These are phyloP conservation scores for Massariosphaeria phaeospora DNA, from an alignment of 495 filamentous ascomycete genomes.

Conservation along the genomic window DNA sequence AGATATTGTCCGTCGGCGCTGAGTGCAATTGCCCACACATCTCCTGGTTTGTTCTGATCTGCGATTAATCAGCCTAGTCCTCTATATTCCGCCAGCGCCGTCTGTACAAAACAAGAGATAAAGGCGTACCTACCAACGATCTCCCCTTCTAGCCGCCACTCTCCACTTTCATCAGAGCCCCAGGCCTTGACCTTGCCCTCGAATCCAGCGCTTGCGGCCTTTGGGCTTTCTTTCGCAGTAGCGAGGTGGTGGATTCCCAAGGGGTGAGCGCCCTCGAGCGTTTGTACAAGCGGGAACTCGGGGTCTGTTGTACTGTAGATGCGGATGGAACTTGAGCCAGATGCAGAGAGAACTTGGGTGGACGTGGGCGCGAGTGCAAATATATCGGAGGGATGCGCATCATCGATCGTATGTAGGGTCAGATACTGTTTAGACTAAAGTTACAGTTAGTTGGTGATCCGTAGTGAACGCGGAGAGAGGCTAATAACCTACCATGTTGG, in stretches of 20 bases:
- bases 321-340: conserved; percentile 72
- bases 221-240: conserved; percentile 60
- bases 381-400: conserved; percentile 84
- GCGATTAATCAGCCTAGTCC: not conserved
- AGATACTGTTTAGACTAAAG: conserved; percentile 98
- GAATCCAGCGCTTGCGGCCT: conserved; percentile 79
- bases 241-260: conserved; percentile 85
- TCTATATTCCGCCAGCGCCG: not conserved
- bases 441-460: not conserved
- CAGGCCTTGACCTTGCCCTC: conserved; percentile 81
- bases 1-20: conserved; percentile 76
- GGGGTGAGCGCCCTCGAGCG: conserved; percentile 68
- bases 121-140: conserved; percentile 43
- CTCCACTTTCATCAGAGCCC: conserved; percentile 48
- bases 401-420: conserved; percentile 79
- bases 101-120: not conserved
- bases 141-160: conserved; percentile 50
- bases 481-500: conserved; percentile 16
- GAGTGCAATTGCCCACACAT: conserved; percentile 81
- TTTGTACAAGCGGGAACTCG: conserved; percentile 71
- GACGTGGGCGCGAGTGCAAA: conserved; percentile 82
- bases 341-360: conserved; percentile 70
- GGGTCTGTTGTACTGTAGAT: conserved; percentile 66
- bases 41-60: conserved; percentile 49
- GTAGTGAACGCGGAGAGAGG: not conserved